Base-by-base conservation (phyloP, 768 basidiomycete genomes). In the Termitomyces sp. region DNA sequence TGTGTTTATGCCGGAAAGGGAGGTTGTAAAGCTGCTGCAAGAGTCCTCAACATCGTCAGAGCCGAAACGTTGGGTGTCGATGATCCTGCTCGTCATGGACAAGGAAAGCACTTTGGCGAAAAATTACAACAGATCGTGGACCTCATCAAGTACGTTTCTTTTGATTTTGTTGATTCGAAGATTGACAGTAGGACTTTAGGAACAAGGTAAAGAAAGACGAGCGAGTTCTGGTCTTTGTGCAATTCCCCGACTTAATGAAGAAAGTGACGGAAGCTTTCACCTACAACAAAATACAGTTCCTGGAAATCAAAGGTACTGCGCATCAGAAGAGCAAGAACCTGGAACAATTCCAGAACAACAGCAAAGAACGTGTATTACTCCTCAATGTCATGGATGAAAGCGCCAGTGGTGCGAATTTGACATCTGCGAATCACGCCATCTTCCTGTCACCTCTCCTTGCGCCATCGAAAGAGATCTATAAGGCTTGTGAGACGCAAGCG, bases 371-470 rank as follows among this genome's bases (percentile, higher is more conserved):
- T 33, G 93, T 94, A 16, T 77, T 98, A 47, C 77, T 98, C 54
- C 75, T 98, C 60, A 93, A 93, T 64, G 90, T 96, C 61, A 94
- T 91, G 84, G 93, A 96, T 71, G 93, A 95, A 72, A 94, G 91
- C 60, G 91, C 92, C n/a, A 91, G 90, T 58, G 92, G 92, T 45
- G 90, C 90, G 63, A 98, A 98, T 69, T 73, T 98, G 68, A 97
- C 94, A 3, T 85, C 83, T 36, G 95, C 95, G 20, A 98, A 94
- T 72, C 93, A 95, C 67, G 94, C 93, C 38, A 88, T 97, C 69
- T 98, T 98, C 79, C 77, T 98, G 56, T 94, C 92, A 10, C 95
- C 95, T 9, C 80, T 98, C 40, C 87, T 95, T 38, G 86, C 93
- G 0, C 81, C 82, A 10, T 83, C 86, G 20, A 84, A 90, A 69